Base-by-base conservation (phyloP, 2,329 filamentous ascomycete species). In the Paracamarosporium sp. region DNA sequence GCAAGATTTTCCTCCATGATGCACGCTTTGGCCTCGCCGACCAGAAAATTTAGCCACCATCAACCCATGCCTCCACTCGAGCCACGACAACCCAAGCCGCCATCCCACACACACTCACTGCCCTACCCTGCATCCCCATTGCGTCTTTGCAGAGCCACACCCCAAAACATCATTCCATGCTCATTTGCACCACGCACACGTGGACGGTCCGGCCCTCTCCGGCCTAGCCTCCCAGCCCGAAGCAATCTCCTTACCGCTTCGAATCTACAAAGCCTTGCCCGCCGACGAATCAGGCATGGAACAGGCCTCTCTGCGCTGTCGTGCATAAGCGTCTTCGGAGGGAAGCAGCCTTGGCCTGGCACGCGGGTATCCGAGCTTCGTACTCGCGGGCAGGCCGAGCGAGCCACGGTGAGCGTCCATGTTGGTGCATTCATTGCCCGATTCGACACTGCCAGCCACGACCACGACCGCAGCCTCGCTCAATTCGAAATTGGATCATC, bases 211-310 rank as follows among this genome's bases (percentile, higher is more conserved):
- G 45, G 24, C 45, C 50, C 50, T 47, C 31, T 50, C 45, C 25
- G 44, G 53, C 24, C 45, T 50, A 44, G 27, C n/a, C 50, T 36
- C n/a, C 43, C 43, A 25, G 43, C 41, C 31, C 33, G 28, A 31
- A 11, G 53, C 43, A 62, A 60, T 64, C 61, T 66, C 55, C 38
- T 63, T 64, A 56, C 63, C 55, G 59, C 60, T 66, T 48, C 56
- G 25, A 60, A 59, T 56, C 57, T 66, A 40, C 56, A 35, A 59
- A 59, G 55, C 60, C 53, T 60, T 53, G 22, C 30, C 17, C 22
- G 11, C 27, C 38, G 22, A 46, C 64, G 51, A 66, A 64, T 64
- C 48, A 59, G 25, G 47, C 24, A 24, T 15, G 28, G 2, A 25
- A 46, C 20, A 7, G 31, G 28, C 40, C 12, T 17, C 13, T 33